Evolutionary conservation across 2,329 filamentous ascomycete genomes (phyloP).

Genomic region (Lachnellula hyalina): DNA sequence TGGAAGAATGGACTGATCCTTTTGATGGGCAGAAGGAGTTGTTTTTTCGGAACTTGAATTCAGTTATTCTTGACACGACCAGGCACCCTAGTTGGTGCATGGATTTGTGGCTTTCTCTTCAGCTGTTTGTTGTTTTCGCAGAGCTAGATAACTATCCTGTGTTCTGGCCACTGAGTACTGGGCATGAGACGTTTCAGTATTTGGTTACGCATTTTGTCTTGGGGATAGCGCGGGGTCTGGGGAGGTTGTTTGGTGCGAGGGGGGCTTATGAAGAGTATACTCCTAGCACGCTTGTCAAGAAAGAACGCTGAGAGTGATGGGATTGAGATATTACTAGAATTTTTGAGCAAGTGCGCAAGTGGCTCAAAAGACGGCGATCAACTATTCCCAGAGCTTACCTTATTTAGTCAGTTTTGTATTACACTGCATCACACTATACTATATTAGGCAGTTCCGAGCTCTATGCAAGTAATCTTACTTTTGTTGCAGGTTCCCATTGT

Average conservation of each 20-base stretch:
- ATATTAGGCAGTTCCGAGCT: too few relatives aligned
- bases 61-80: constrained; percentile 9
- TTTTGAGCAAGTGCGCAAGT: too few relatives aligned
- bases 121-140: constrained; percentile 11
- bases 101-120: constrained; percentile 8
- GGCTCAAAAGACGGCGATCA: too few relatives aligned
- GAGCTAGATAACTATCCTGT: constrained; percentile 15
- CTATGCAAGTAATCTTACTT: too few relatives aligned
- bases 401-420: too few relatives aligned
- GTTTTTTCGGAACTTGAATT: constrained; percentile 18
- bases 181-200: background rate
- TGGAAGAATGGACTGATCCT: constrained; percentile 18
- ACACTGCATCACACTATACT: too few relatives aligned
- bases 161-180: background rate
- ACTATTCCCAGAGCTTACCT: too few relatives aligned
- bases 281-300: background rate
- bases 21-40: constrained; percentile 17
- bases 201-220: background rate
- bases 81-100: background rate
- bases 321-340: too few relatives aligned
- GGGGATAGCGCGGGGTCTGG: background rate
- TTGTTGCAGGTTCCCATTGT: too few relatives aligned
- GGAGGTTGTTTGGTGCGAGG: background rate
- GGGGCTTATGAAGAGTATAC: background rate
- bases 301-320: background rate